phyloP scores from a whole-genome alignment of 208 protist genomes.

The Leptomonas seymouri region DNA sequence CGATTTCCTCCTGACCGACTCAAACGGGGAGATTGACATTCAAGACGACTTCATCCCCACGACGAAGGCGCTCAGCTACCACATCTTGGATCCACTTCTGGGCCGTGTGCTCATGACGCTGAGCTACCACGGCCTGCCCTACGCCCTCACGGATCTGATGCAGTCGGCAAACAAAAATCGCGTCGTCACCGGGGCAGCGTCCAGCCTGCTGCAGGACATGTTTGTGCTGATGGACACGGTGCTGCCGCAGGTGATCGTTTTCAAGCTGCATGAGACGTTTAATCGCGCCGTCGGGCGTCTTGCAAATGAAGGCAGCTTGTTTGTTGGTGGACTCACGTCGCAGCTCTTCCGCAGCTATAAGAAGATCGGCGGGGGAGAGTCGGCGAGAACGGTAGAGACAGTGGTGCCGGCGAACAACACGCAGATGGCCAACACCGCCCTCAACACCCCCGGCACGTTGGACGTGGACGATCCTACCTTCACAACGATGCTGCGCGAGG shows the following conservation, averaged over 20 bases:
- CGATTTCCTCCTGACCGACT: slow-evolving; percentile 24
- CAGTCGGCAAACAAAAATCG: slow-evolving; percentile 53
- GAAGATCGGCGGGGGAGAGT: slow-evolving; percentile 23
- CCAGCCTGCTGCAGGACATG: slow-evolving; percentile 79
- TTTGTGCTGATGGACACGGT: slow-evolving; percentile 90
- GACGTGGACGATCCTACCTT: slow-evolving; percentile 75
- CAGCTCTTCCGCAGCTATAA: slow-evolving; percentile 62
- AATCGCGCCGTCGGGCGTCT: slow-evolving; percentile 77
- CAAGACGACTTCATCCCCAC: slow-evolving; percentile 70
- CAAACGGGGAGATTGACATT: slow-evolving; percentile 26
- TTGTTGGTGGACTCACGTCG: slow-evolving; percentile 62
- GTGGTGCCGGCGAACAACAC: slow-evolving; percentile 31
- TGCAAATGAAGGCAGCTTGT: slow-evolving; percentile 59
- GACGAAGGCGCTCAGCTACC: slow-evolving; percentile 86
- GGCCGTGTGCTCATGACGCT: slow-evolving; percentile 73
- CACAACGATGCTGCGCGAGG: slow-evolving; percentile 49
- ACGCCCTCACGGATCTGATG: slow-evolving; percentile 74
- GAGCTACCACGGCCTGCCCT: slow-evolving; percentile 81
- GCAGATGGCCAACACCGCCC: slow-evolving; percentile 32
- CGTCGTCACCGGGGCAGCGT: slow-evolving; percentile 54
- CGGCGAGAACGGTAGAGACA: slow-evolving; percentile 15
- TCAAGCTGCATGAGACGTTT: slow-evolving; percentile 74
- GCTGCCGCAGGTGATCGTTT: slow-evolving; percentile 74
- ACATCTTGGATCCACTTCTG: slow-evolving; percentile 83
- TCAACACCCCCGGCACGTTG: slow-evolving; percentile 43